Base-by-base conservation (phyloP, 1,284 basidiomycete species). In the Leccinum pachyderme region DNA sequence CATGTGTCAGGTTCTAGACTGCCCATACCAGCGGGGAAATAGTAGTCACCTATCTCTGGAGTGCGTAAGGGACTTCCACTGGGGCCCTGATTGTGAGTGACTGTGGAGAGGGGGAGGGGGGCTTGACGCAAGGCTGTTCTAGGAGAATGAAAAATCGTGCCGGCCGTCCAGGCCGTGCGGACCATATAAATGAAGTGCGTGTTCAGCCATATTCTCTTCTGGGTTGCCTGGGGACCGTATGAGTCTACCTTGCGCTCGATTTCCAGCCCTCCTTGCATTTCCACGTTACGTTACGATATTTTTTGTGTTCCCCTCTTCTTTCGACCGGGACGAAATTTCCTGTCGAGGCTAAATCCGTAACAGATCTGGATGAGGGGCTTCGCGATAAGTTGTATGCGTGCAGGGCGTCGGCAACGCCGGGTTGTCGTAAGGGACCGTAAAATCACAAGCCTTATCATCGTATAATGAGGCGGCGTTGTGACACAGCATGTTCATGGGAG, bases 361-460 rank as follows among this genome's bases (percentile, higher is more conserved):
- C 33, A 27, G 43, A 24, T 60, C 44, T 43, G 54, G 41, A 49
- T 62, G 45, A 18, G 58, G 53, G 12, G 11, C 37, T 45, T n/a
- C 27, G 44, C 57, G 63, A 66, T 68, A 64, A 52, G 59, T 57
- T 39, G 54, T 45, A 44, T 50, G 44, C 32, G 29, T 24, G 35
- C 49, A 28, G 47, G 47, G 53, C 35, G 35, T 37, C 37, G 37
- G 18, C 57, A 50, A 55, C 59, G 60, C 53, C 46, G 50, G 39
- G 51, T 37, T 64, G 49, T 62, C 66, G 64, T 66, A 64, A 68
- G 47, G 25, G 58, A 60, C 51, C 59, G 54, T 51, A 64, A 41
- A 31, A 44, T 49, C 49, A 51, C 44, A 25, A 24, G 41, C 51
- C 47, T 39, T 44, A 48, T 49, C 47, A 53, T 43, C 3, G 22